Conservation (phyloP, 2,329 filamentous ascomycete species). For the Harringtonia lauricola region DNA sequence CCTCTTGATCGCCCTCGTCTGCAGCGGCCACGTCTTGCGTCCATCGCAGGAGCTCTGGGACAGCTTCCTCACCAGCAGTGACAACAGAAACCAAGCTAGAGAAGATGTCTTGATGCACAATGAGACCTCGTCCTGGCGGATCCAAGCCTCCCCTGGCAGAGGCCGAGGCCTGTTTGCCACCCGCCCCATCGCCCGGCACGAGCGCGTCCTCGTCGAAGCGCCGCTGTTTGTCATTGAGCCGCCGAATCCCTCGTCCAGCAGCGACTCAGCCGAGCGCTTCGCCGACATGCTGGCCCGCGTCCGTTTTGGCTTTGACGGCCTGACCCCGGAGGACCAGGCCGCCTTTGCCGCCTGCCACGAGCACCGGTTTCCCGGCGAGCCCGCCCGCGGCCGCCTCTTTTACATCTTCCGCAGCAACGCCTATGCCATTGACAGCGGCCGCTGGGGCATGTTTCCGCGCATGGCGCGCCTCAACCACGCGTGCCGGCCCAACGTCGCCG, state of each 20-base stretch:
- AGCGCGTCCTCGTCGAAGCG: constrained; percentile 26
- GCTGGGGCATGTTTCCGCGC: constrained; percentile 19
- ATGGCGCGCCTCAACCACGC: constrained; percentile 28
- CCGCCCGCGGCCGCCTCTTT: constrained; percentile 7
- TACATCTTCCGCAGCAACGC: constrained; percentile 30
- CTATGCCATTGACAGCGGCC: constrained; percentile 19
- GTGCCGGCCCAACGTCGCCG: constrained; percentile 26
- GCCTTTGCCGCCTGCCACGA: constrained; percentile 19
- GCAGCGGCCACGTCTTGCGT: too few species aligned
- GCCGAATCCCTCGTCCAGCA: background rate
- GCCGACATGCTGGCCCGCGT: constrained; percentile 22
- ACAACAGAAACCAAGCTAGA: too few species aligned
- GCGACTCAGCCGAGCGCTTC: constrained; percentile 19
- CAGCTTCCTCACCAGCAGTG: too few species aligned
- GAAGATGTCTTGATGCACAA: too few species aligned
- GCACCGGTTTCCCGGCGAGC: constrained; percentile 13
- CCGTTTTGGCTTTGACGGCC: constrained; percentile 11
- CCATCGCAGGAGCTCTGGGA: too few species aligned
- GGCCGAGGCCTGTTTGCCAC: constrained; percentile 30
- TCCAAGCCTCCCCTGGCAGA: constrained; percentile 19
- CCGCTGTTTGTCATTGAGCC: constrained; percentile 21
- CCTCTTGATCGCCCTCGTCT: background rate
- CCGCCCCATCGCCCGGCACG: constrained; percentile 22
- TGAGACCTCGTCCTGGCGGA: background rate
- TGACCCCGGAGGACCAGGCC: constrained; percentile 14